Evolutionary conservation across 2,329 filamentous ascomycete genomes (phyloP).

Genomic region (Aspergillus fijiensis): DNA sequence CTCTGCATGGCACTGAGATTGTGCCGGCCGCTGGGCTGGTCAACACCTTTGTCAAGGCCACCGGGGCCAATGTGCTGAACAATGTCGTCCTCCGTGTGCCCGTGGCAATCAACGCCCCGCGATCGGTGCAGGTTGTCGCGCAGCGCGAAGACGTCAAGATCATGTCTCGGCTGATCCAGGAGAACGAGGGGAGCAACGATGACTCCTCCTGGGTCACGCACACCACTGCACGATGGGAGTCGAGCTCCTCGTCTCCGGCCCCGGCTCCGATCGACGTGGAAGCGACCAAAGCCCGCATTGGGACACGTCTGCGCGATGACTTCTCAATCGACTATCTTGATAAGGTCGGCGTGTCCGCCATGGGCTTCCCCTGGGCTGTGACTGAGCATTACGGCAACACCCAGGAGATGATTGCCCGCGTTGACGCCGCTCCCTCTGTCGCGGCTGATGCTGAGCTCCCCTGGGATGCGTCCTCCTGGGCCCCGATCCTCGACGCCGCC

Average conservation of each 20-base stretch:
- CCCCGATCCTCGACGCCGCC: slow-evolving; percentile 44
- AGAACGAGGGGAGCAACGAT: neutral
- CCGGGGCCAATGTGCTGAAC: slow-evolving; percentile 27
- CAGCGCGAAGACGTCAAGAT: slow-evolving; percentile 33
- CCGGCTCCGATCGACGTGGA: slow-evolving; percentile 10
- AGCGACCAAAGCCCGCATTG: slow-evolving; percentile 28
- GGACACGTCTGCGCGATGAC: slow-evolving; percentile 25
- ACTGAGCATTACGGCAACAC: slow-evolving; percentile 40
- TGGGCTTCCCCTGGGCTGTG: slow-evolving; percentile 46
- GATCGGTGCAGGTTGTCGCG: slow-evolving; percentile 41
- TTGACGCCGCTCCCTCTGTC: slow-evolving; percentile 27
- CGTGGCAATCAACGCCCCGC: slow-evolving; percentile 34
- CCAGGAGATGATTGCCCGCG: slow-evolving; percentile 43
- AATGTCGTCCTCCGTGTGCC: slow-evolving; percentile 37
- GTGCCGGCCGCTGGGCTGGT: slow-evolving; percentile 45
- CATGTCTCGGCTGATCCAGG: slow-evolving; percentile 31
- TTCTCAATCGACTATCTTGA: slow-evolving; percentile 43
- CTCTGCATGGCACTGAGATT: slow-evolving; percentile 45
- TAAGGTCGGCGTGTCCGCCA: slow-evolving; percentile 42
- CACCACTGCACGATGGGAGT: slow-evolving; percentile 12
- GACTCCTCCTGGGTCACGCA: slow-evolving; percentile 18
- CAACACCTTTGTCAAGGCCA: slow-evolving; percentile 42
- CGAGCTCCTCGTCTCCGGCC: neutral
- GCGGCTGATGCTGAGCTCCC: neutral
- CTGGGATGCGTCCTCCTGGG: slow-evolving; percentile 39